Conservation (phyloP, 2,329 filamentous ascomycete species). For the Pseudogymnoascus sp. region DNA sequence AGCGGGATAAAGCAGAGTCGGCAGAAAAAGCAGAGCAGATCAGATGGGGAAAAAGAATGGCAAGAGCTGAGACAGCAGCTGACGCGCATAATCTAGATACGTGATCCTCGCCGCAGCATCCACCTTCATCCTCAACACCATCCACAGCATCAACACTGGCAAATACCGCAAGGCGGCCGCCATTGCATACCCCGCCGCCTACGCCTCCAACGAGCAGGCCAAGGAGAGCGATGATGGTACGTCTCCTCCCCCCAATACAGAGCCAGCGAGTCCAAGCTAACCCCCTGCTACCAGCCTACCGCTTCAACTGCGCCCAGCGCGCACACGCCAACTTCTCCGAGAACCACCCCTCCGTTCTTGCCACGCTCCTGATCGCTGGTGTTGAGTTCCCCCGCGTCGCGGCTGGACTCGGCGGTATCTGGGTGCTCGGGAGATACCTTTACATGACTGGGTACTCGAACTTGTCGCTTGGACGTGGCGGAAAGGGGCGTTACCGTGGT, state of each 20-base stretch:
- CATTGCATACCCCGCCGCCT: slow-evolving; percentile 49
- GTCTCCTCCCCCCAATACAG: slow-evolving; percentile 9
- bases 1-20: neutral
- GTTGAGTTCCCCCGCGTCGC: slow-evolving; percentile 45
- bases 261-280: neutral
- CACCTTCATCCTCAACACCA: slow-evolving; percentile 49
- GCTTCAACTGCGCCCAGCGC: slow-evolving; percentile 60
- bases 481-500: slow-evolving; percentile 22
- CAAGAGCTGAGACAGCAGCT: neutral
- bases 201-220: slow-evolving; percentile 47
- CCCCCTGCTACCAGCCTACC: slow-evolving; percentile 23
- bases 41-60: neutral
- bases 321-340: slow-evolving; percentile 58
- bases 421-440: slow-evolving; percentile 43
- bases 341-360: slow-evolving; percentile 48
- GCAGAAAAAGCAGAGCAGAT: neutral
- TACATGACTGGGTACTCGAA: slow-evolving; percentile 48
- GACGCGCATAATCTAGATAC: slow-evolving; percentile 39
- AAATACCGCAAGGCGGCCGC: slow-evolving; percentile 44
- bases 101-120: slow-evolving; percentile 51
- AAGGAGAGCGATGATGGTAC: slow-evolving; percentile 43
- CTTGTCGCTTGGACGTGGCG: slow-evolving; percentile 14
- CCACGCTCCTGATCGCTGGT: slow-evolving; percentile 47
- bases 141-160: slow-evolving; percentile 43
- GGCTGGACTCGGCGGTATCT: slow-evolving; percentile 43